Evolutionary conservation across 108 stramenopile species (phyloP).

Genomic region (Fragilariopsis cylindrus): DNA sequence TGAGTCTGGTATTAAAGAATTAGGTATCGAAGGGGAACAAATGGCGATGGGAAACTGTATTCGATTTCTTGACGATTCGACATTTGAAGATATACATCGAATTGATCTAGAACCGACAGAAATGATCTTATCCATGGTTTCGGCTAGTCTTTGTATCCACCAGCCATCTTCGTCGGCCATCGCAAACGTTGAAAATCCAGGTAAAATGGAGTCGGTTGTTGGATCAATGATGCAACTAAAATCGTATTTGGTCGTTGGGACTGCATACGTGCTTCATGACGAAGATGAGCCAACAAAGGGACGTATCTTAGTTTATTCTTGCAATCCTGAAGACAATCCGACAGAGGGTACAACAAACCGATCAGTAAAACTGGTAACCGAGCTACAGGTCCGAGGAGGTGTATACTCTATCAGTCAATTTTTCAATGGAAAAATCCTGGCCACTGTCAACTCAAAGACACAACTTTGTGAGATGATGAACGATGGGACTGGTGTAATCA

Average conservation of each 20-base stretch:
- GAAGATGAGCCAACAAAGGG: conserved; percentile 95
- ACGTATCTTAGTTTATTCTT: conserved; percentile 87
- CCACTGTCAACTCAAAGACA: conserved; percentile 83
- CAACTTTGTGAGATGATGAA: conserved; percentile 51
- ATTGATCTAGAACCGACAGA: conserved; percentile 86
- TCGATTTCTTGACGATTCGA: conserved; percentile 86
- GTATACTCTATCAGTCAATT: conserved; percentile 82
- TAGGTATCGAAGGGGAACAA: conserved; percentile 45
- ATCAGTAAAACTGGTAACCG: conserved; percentile 57
- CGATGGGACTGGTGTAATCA: conserved; percentile 42
- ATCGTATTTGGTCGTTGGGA: conserved; percentile 88
- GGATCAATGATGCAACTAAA: conserved; percentile 31
- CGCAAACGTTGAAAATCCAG: conserved; percentile 20
- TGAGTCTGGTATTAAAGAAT: conserved; percentile 59
- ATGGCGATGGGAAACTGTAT: conserved; percentile 85
- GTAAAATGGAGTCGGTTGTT: conserved; percentile 18
- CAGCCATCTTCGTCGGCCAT: conserved; percentile 26
- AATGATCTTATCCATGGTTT: conserved; percentile 76
- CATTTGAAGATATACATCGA: conserved; percentile 84
- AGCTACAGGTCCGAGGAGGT: conserved; percentile 69
- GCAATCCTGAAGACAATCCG: conserved; percentile 37
- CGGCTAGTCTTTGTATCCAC: conserved; percentile 43
- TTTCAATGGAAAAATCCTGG: conserved; percentile 66
- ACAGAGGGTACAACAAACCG: conserved; percentile 23
- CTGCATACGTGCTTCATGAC: conserved; percentile 86